phyloP scores from a whole-genome alignment of 2,329 filamentous ascomycete genomes.

The Thielaviopsis euricoi region DNA sequence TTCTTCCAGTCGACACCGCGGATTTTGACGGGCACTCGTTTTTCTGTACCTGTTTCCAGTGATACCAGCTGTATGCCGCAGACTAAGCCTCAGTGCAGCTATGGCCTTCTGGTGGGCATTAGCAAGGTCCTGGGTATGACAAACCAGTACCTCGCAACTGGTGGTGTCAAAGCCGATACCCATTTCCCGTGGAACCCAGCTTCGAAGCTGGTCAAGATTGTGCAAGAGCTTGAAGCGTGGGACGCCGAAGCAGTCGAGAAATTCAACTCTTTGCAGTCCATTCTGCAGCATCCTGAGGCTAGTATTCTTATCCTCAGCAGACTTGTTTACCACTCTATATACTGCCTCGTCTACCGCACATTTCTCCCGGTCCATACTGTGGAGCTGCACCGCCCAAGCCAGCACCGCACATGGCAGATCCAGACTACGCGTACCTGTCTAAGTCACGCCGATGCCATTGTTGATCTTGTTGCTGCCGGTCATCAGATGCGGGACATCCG shows the following conservation, averaged over 20 bases:
- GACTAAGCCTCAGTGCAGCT: constrained; percentile 52
- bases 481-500: constrained; percentile 59
- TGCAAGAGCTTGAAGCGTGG: constrained; percentile 74
- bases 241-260: constrained; percentile 64
- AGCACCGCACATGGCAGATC: constrained; percentile 86
- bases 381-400: constrained; percentile 62
- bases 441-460: constrained; percentile 73
- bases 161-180: constrained; percentile 75
- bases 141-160: constrained; percentile 68
- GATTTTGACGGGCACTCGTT: constrained; percentile 47
- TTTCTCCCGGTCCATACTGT: constrained; percentile 74
- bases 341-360: constrained; percentile 73
- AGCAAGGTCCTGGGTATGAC: constrained; percentile 67
- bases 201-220: constrained; percentile 72
- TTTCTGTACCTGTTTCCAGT: no score
- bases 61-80: no score
- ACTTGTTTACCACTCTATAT: constrained; percentile 70
- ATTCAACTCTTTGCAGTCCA: constrained; percentile 56
- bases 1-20: constrained; percentile 52
- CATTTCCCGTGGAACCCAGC: constrained; percentile 84
- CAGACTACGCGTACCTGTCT: constrained; percentile 79
- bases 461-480: constrained; percentile 65
- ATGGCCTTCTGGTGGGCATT: constrained; percentile 71
- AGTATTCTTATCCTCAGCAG: constrained; percentile 70
- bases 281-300: constrained; percentile 65